These are phyloP conservation scores for Glycine tomentella DNA, from an alignment of 306 rosid species.

Conservation along the genomic window DNA sequence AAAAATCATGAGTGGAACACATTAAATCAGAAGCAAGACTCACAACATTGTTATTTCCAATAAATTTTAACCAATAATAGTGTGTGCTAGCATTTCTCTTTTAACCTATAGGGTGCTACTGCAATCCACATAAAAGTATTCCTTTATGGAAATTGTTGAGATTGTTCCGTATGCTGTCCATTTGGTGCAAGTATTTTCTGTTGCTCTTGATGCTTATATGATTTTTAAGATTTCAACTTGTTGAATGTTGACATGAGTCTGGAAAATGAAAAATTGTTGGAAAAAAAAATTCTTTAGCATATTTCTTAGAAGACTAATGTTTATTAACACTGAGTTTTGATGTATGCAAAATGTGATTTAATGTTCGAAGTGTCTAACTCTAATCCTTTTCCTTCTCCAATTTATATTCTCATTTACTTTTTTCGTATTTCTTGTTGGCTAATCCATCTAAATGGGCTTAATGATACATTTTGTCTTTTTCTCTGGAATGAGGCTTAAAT, in stretches of 20 bases:
- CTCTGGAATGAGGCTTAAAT: background rate
- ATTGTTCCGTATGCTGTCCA: background rate
- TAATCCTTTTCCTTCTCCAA: background rate
- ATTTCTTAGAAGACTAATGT: background rate
- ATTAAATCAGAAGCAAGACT: background rate
- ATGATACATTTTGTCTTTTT: constrained; percentile 8
- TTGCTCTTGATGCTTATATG: background rate
- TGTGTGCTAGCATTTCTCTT: background rate
- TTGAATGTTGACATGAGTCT: constrained; percentile 4
- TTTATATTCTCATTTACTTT: background rate
- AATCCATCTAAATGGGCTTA: constrained; percentile 17
- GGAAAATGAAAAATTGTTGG: constrained; percentile 3
- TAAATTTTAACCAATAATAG: background rate
- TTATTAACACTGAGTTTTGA: constrained; percentile 19
- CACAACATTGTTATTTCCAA: background rate
- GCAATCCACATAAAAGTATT: constrained; percentile 10
- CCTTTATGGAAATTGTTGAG: background rate
- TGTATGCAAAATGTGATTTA: constrained; percentile 13
- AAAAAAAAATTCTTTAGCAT: constrained; percentile 1
- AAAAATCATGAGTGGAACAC: background rate
- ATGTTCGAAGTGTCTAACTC: background rate
- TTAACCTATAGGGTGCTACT: constrained; percentile 11
- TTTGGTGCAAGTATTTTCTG: constrained; percentile 1
- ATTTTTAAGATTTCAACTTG: constrained; percentile 14
- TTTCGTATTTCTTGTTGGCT: background rate